These are phyloP conservation scores for Mortierella sp. DNA, from an alignment of 371 early-diverging fungal genomes.

Conservation along the genomic window DNA sequence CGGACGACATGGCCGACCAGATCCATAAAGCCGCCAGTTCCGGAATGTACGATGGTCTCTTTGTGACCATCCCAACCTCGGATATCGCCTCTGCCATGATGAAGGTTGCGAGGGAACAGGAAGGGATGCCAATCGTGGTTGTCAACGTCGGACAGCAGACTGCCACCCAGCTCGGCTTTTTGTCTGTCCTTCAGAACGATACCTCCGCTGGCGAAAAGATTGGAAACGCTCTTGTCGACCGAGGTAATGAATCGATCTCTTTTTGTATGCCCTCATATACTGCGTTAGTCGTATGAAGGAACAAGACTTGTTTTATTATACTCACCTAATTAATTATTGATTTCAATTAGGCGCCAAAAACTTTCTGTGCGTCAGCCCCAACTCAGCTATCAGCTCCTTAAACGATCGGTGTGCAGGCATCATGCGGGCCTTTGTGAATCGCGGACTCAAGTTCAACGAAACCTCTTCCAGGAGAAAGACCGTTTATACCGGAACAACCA, in stretches of 20 bases:
- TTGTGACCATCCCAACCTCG: constrained; percentile 62
- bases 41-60: constrained; percentile 58
- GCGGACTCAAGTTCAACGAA: constrained; percentile 18
- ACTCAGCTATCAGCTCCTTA: constrained; percentile 23
- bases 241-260: constrained; percentile 27
- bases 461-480: constrained; percentile 28
- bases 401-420: constrained; percentile 45
- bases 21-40: constrained; percentile 52
- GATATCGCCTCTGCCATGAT: constrained; percentile 58
- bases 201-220: constrained; percentile 57
- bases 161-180: constrained; percentile 55
- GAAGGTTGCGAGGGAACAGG: constrained; percentile 45
- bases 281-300: constrained; percentile 42
- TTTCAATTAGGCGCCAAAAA: constrained; percentile 34
- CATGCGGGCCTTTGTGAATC: constrained; percentile 30
- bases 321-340: background rate
- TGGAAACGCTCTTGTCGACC: constrained; percentile 55
- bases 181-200: constrained; percentile 63
- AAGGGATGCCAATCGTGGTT: constrained; percentile 60
- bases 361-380: constrained; percentile 36
- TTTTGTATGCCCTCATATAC: too few relatives aligned
- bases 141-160: constrained; percentile 61
- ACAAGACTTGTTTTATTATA: background rate
- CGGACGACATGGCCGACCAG: constrained; percentile 56
- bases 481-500: constrained; percentile 1